A percentile compares a stretch with the other conserved stretches of the same genome.
phyloP scores from a whole-genome alignment of 805 yeast species.

The Teunomyces tritomae region DNA sequence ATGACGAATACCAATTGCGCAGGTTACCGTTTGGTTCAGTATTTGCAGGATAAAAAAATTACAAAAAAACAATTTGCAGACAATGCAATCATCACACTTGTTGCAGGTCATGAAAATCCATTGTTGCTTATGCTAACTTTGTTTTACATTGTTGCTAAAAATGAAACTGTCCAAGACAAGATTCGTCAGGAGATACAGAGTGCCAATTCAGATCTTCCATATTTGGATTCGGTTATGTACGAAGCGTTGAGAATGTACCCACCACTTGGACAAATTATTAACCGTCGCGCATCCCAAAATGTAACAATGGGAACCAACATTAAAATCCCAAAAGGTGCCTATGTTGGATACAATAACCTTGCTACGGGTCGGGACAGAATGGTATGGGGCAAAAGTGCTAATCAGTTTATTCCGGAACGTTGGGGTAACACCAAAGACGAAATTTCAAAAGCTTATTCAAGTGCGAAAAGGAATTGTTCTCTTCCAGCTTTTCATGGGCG shows the following conservation, averaged over 20 bases:
- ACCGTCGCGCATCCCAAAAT: conserved; percentile 41
- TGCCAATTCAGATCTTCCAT: conserved; percentile 12
- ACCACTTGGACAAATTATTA: conserved; percentile 56
- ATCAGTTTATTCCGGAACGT: conserved; percentile 45
- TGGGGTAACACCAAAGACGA: conserved; percentile 48
- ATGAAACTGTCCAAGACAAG: conserved; percentile 29
- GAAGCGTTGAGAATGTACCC: conserved; percentile 53
- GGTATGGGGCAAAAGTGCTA: conserved; percentile 47
- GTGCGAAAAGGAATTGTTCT: conserved; percentile 43
- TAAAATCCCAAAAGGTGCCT: conserved; percentile 46
- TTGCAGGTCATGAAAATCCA: conserved; percentile 68
- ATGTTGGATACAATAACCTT: conserved; percentile 55
- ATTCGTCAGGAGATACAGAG: conserved; percentile 21
- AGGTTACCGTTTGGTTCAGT: conserved; percentile 38
- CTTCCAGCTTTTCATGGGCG: conserved; percentile 60
- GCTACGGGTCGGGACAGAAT: conserved; percentile 46
- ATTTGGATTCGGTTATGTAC: conserved; percentile 35
- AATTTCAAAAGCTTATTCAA: conserved; percentile 37
- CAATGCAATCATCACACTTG: conserved; percentile 51
- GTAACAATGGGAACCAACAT: conserved; percentile 42
- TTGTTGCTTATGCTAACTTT: conserved; percentile 49
- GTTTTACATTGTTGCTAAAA: conserved; percentile 46
- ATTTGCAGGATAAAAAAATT: conserved; percentile 34
- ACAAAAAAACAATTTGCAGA: conserved; percentile 49
- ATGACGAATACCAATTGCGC: conserved; percentile 28